These are phyloP conservation scores for Pseudopyricularia javanii DNA, from an alignment of 2,329 filamentous ascomycete species.

Conservation along the genomic window DNA sequence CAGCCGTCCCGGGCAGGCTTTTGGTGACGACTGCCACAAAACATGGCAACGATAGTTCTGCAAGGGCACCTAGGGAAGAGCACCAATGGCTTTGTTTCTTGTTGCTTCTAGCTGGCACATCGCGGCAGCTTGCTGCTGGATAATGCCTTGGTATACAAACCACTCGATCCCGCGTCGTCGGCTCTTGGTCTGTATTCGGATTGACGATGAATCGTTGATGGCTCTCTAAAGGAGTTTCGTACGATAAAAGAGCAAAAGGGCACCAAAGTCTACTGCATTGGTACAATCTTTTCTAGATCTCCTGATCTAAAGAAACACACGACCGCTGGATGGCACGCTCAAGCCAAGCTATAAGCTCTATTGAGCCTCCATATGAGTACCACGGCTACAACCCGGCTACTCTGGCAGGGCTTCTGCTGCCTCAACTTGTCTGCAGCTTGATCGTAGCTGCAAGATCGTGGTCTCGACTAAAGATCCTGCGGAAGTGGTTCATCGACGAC, in stretches of 20 bases:
- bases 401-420: conserved; percentile 18
- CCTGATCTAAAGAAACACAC: no score
- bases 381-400: conserved; percentile 9
- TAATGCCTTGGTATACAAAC: no score
- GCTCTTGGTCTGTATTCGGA: no score
- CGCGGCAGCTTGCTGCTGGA: no score
- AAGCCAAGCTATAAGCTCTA: neutral
- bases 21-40: neutral
- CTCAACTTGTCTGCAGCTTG: conserved; percentile 18
- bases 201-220: no score
- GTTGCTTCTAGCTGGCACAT: no score
- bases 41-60: neutral
- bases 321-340: neutral
- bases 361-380: neutral
- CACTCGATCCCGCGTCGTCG: no score
- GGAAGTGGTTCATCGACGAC: conserved; percentile 21
- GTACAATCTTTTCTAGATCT: no score
- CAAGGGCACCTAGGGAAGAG: neutral
- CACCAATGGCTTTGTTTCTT: neutral
- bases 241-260: no score
- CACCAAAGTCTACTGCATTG: no score
- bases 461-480: conserved; percentile 15
- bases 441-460: conserved; percentile 14
- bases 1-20: neutral
- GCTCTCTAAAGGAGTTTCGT: no score